Base-by-base conservation (phyloP, 2,329 filamentous ascomycete genomes). In the Nannizzia gypsea region DNA sequence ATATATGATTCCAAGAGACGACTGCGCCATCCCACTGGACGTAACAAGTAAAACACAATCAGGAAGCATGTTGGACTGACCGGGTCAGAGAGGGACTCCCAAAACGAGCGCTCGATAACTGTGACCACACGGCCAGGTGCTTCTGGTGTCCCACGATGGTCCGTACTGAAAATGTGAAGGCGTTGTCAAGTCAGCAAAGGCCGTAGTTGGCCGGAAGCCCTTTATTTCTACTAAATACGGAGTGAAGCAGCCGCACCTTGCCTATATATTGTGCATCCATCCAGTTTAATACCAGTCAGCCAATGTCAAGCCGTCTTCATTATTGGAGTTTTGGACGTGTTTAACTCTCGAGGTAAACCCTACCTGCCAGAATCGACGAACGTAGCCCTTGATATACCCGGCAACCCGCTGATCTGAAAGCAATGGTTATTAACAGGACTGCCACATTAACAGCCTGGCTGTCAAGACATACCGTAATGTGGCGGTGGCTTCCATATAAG, bases 401-500 rank as follows among this genome's bases (percentile, higher is more conserved):
- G 90, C 89, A 28, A 97, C 78, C 60, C 90, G 82, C 67, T 84
- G 82, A 71, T 97, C 92, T 96, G 66, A 28, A 59, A 26, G 13
- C 31, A 8, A 34, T 3, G 31, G 2, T 5, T 2, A 36, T 58
- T 44, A 59, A 24, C 13, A 44, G 8, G 26, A 11, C 44, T 20
- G 6, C 6, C 6, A 24, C 20, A 20, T n/a, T 46, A 4, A 20
- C 6, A 9, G n/a, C n/a, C 8, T 17, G 15, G 15, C n/a, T 6
- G 40, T 6, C 3, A 1, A 26, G 44, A 61, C 73, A 63, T 85
- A 96, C 92, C 92, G 72, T 88, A 96, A 71, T 96, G 89, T 66
- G 93, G 93, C 63, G 93, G 93, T 60, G 93, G 92, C 73, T 97
- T 99, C 91, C 91, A 99, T 68, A 99, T 96, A 71, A 99, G 77